Evolutionary conservation across 1,139 yeast genomes (phyloP).

Genomic region (Barnettozyma hawaiiensis): DNA sequence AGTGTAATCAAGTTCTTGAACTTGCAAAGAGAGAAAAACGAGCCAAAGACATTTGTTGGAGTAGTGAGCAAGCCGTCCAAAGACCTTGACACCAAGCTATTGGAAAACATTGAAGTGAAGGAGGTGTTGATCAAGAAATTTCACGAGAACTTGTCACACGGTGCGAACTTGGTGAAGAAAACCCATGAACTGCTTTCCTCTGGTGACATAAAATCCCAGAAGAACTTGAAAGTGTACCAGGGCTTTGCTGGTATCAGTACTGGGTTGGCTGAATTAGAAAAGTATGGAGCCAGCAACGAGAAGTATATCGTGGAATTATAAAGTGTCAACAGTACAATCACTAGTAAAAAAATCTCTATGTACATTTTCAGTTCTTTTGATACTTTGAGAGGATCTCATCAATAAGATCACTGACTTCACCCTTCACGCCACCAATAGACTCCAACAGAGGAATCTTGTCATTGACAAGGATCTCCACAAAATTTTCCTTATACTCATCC

Average conservation of each 20-base stretch:
- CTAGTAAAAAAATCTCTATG: background rate
- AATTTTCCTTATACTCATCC: slow-evolving; percentile 13
- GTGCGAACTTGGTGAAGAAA: slow-evolving; percentile 31
- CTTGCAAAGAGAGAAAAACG: slow-evolving; percentile 7
- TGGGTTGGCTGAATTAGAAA: slow-evolving; percentile 37
- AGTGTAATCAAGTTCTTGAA: slow-evolving; percentile 30
- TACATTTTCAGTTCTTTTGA: slow-evolving; percentile 1
- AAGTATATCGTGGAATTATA: slow-evolving; percentile 34
- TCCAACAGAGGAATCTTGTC: slow-evolving; percentile 10
- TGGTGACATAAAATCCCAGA: slow-evolving; percentile 32
- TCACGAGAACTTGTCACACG: slow-evolving; percentile 39
- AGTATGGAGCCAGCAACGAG: slow-evolving; percentile 38
- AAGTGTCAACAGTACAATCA: background rate
- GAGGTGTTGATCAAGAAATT: slow-evolving; percentile 38
- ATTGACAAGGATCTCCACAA: slow-evolving; percentile 16
- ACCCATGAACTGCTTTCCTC: slow-evolving; percentile 31
- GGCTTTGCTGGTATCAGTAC: slow-evolving; percentile 32
- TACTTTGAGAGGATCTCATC: background rate
- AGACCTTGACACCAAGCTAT: slow-evolving; percentile 20
- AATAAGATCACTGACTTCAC: background rate
- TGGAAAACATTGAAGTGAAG: slow-evolving; percentile 28
- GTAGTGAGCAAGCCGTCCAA: slow-evolving; percentile 36
- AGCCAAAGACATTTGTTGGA: slow-evolving; percentile 32
- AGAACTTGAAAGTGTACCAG: slow-evolving; percentile 30
- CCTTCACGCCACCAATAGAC: slow-evolving; percentile 4